Base-by-base conservation (phyloP, 2,329 filamentous ascomycete genomes). In the Rhinocladiella mackenziei region DNA sequence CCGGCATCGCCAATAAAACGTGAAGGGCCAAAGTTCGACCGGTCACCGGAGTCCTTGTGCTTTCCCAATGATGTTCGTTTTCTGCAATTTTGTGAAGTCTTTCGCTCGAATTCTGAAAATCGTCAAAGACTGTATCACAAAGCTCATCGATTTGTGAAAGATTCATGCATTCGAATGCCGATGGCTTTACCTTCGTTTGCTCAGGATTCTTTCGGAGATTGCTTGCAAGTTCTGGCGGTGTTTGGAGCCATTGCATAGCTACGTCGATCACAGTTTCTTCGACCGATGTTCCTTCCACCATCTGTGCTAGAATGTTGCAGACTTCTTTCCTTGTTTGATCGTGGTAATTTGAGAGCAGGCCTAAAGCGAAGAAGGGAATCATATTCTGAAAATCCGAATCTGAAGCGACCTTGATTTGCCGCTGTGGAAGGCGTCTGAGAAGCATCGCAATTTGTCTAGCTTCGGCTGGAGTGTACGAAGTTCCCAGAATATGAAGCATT, bases 281-380 rank as follows among this genome's bases (percentile, higher is more conserved):
- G 15, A 86, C 88, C 28, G 70, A 65, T 53, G 84, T 82, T 15
- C 75, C 76, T 54, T 86, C 76, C 14, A 81, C 77, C 41, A 98
- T 81, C 39, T 83, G 75, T 58, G 87, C 84, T 58, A 98, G 68
- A 1, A 86, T 81, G 42, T 81, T 77, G 38, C 84, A 80, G 1
- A 86, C 78, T 57, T 94, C 87, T 48, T 94, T 86, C 86, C 91
- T 96, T 4, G 94, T 73, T 25, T 88, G 88, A 1, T 89, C 78
- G 53, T 96, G 74, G 55, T 84, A 86, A 36, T 94, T 81, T 1
- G 89, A 92, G 48, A 97, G 75, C 65, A 96, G 77, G 36, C 92
- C 92, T 57, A 96, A 95, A 57, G 88, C 81, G 58, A 89, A 97
- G 0, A 79, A 75, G 0, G 89, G 86, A 20, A 97, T 76, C 5